Evolutionary conservation across 1,284 basidiomycete species (phyloP).

Genomic region (Rhodotorula sp.): DNA sequence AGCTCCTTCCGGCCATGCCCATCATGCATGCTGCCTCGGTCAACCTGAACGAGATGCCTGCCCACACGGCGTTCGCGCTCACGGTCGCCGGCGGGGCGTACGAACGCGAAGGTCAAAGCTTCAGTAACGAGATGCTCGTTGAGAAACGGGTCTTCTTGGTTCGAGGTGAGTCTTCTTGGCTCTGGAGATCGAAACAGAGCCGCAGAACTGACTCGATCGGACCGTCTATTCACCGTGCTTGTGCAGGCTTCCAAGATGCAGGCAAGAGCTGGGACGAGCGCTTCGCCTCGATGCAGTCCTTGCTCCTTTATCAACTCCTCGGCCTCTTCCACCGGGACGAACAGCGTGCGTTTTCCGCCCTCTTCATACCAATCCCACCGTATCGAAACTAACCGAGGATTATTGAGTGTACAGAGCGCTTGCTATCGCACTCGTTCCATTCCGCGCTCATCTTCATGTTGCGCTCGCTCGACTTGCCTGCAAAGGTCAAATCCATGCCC

Average conservation of each 20-base stretch:
- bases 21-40: constrained; percentile 30
- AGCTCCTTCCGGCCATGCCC: constrained; percentile 30
- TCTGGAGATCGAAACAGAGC: not conserved
- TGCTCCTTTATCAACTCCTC: constrained; percentile 40
- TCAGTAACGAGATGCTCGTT: constrained; percentile 39
- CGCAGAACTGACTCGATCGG: not conserved
- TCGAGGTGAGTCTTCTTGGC: constrained; percentile 13
- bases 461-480: constrained; percentile 28
- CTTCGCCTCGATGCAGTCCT: constrained; percentile 31
- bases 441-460: constrained; percentile 36
- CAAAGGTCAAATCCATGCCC: constrained; percentile 6
- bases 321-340: constrained; percentile 41
- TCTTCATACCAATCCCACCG: not conserved
- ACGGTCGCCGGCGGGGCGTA: constrained; percentile 36
- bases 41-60: constrained; percentile 19
- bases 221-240: not conserved
- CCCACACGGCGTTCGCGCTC: constrained; percentile 34
- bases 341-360: constrained; percentile 18
- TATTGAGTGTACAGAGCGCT: constrained; percentile 21
- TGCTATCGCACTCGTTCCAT: constrained; percentile 37
- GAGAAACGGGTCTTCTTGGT: constrained; percentile 40
- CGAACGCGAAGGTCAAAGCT: constrained; percentile 30
- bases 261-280: constrained; percentile 19
- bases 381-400: not conserved
- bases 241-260: constrained; percentile 28